Conservation (phyloP, 257 asterid species). For the Linderniella brevidens region DNA sequence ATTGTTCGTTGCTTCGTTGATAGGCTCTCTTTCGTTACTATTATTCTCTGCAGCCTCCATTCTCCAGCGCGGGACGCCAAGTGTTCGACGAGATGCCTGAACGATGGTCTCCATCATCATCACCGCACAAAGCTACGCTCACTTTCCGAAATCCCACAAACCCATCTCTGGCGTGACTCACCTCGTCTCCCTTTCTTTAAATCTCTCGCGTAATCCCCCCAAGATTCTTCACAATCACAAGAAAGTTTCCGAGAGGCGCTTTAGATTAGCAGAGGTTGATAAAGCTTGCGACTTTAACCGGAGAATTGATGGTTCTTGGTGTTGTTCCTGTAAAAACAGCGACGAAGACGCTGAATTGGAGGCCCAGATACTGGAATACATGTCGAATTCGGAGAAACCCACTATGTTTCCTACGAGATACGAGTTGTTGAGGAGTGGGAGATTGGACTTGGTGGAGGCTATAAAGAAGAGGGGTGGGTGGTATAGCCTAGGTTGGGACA, state of each 20-base stretch:
- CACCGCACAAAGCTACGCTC: conserved; percentile 7
- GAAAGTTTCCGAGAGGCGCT: not conserved
- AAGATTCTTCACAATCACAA: conserved; percentile 11
- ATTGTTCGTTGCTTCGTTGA: too few relatives aligned
- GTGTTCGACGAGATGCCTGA: conserved; percentile 78
- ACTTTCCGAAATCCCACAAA: conserved; percentile 11
- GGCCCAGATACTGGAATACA: conserved; percentile 59
- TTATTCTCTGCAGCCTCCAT: too few relatives aligned
- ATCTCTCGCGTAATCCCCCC: conserved; percentile 10
- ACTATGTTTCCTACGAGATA: conserved; percentile 50
- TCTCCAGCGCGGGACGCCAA: not conserved
- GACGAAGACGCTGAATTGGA: conserved; percentile 63
- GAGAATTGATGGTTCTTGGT: conserved; percentile 18
- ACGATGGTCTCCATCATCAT: conserved; percentile 42
- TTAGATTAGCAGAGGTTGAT: conserved; percentile 19
- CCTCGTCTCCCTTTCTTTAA: conserved; percentile 9
- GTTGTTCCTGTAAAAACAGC: conserved; percentile 25
- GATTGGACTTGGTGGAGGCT: conserved; percentile 68
- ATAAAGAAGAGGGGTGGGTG: conserved; percentile 69
- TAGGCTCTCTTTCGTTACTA: too few relatives aligned
- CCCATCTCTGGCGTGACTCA: conserved; percentile 14
- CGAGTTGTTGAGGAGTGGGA: conserved; percentile 55
- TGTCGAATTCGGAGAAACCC: conserved; percentile 71
- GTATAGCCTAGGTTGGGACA: conserved; percentile 83
- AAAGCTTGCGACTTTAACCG: conserved; percentile 8